Evolutionary conservation across 176 grass and related monocot species (phyloP).

Genomic region (Metroxylon sagu): DNA sequence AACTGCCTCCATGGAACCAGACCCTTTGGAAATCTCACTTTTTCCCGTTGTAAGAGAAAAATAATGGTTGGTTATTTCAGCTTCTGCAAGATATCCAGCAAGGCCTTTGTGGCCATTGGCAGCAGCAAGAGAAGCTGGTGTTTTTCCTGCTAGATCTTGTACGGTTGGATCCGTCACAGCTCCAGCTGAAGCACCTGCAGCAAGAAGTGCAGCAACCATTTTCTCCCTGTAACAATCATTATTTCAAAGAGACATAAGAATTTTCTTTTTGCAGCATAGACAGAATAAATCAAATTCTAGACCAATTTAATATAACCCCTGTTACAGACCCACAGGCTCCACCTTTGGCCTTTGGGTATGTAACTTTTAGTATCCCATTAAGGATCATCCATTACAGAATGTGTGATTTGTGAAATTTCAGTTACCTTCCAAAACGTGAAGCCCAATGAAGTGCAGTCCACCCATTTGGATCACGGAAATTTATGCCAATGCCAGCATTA

Average conservation of each 20-base stretch:
- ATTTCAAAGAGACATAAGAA: no score
- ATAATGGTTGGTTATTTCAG: slow-evolving; percentile 50
- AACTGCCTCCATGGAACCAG: slow-evolving; percentile 12
- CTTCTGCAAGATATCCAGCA: slow-evolving; percentile 89
- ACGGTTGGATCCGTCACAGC: slow-evolving; percentile 63
- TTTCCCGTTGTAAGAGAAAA: slow-evolving; percentile 46
- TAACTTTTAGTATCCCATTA: no score
- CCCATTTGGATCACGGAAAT: slow-evolving; percentile 81
- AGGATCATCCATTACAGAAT: no score
- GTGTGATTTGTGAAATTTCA: not conserved
- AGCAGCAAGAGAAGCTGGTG: slow-evolving; percentile 59
- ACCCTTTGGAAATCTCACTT: slow-evolving; percentile 8
- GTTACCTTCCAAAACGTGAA: slow-evolving; percentile 76
- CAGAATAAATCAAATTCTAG: no score
- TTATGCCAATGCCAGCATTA: slow-evolving; percentile 61
- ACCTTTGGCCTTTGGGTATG: no score
- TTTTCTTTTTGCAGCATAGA: no score
- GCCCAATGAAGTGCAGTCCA: slow-evolving; percentile 96
- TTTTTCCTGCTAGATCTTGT: slow-evolving; percentile 52
- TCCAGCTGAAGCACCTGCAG: slow-evolving; percentile 57
- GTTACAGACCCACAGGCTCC: no score
- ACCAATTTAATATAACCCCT: no score
- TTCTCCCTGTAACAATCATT: slow-evolving; percentile 35
- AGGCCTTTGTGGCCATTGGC: slow-evolving; percentile 66
- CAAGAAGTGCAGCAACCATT: slow-evolving; percentile 61